Conservation (phyloP, 495 filamentous ascomycete genomes). For the Aspergillus nanangensis region DNA sequence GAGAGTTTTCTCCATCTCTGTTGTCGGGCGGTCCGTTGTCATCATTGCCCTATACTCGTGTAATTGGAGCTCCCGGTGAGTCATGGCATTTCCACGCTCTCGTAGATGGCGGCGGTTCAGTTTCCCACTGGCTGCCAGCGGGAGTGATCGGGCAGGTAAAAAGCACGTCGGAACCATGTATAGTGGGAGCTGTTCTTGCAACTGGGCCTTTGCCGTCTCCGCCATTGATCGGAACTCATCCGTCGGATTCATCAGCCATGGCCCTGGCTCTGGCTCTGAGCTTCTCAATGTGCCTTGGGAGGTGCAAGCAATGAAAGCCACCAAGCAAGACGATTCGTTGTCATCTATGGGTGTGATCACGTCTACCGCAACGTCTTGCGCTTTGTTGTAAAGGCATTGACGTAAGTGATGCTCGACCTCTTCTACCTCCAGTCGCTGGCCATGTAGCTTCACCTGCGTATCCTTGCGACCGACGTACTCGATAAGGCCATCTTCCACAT, state of each 20-base stretch:
- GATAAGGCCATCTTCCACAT: constrained; percentile 32
- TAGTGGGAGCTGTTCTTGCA: not conserved
- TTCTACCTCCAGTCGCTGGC: constrained; percentile 30
- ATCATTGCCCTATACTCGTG: not conserved
- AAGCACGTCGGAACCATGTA: not conserved
- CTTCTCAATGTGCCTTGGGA: too few species aligned
- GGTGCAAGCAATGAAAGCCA: too few species aligned
- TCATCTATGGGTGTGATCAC: not conserved
- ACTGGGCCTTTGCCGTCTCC: too few species aligned
- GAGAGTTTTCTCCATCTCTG: constrained; percentile 12
- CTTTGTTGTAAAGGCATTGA: not conserved
- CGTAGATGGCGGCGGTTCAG: not conserved
- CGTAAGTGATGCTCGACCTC: constrained; percentile 25
- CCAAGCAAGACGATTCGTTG: constrained; percentile 33
- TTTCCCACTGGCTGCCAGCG: not conserved
- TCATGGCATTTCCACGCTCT: not conserved
- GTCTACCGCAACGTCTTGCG: not conserved
- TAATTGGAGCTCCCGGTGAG: not conserved
- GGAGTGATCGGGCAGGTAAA: not conserved
- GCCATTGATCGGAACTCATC: too few species aligned
- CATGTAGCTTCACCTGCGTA: constrained; percentile 29
- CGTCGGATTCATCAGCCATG: not conserved
- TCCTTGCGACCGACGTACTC: constrained; percentile 29
- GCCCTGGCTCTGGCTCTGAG: too few species aligned
- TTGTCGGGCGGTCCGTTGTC: not conserved